Conservation (phyloP, 108 stramenopile species). For the Cyclotella distinguenda region DNA sequence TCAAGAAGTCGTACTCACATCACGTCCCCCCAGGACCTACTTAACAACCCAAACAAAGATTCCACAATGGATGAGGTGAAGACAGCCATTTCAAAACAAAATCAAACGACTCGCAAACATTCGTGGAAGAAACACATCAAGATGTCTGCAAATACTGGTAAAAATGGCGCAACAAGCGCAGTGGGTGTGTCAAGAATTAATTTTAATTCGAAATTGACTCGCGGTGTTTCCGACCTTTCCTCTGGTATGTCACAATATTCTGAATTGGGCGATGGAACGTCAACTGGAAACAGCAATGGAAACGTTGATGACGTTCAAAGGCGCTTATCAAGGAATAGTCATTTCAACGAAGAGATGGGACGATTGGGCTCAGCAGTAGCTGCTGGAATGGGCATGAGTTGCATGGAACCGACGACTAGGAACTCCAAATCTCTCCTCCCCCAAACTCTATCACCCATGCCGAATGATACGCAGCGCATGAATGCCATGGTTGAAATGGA, state of each 20-base stretch:
- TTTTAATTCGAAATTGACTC: neutral
- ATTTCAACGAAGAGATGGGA: conserved; percentile 8
- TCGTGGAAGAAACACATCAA: conserved; percentile 12
- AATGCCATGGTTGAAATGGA: conserved; percentile 4
- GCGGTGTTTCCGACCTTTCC: neutral
- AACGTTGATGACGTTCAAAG: conserved; percentile 9
- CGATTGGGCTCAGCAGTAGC: conserved; percentile 19
- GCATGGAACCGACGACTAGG: conserved; percentile 2
- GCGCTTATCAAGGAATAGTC: conserved; percentile 4
- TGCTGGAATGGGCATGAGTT: conserved; percentile 29
- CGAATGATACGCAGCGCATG: neutral
- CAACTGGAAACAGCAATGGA: neutral
- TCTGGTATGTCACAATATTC: neutral
- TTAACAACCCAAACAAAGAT: neutral
- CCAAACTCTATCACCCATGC: conserved; percentile 3
- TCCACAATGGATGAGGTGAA: too few relatives aligned
- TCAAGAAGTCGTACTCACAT: neutral
- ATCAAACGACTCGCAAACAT: neutral
- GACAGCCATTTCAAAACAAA: neutral
- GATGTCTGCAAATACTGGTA: neutral
- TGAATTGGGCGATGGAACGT: neutral
- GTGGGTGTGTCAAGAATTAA: neutral
- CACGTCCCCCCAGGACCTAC: neutral
- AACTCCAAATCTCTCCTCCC: conserved; percentile 14
- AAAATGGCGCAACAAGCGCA: neutral